Evolutionary conservation across 768 basidiomycete species (phyloP), one percentile per base, ranked within the genome.

Genomic region (Termitomyces eurrhizus): DNA sequence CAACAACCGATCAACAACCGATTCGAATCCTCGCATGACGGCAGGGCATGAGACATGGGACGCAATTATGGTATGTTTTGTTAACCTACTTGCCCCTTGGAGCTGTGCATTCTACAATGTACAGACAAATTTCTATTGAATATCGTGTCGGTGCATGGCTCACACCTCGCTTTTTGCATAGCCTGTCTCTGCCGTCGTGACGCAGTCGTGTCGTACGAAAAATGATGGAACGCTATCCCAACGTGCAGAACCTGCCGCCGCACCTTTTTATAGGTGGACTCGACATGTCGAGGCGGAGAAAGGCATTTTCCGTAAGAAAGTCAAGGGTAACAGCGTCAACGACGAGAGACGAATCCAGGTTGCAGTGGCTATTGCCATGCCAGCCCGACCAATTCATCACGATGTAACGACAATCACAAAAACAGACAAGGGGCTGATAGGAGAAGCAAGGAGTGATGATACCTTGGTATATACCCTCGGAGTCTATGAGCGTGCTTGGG

Each of bases 1-100:
- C 29, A n/a, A 26, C 39, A 35, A 45, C 36, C 39, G 12, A 56
- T 21, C 24, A 18, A 39, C 18, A 16, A 44, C 44, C 18, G 13
- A n/a, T 49, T 57, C 42, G 4, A n/a, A 44, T n/a, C 6, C 39
- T 35, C 16, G 32, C 32, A 18, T 64, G 37, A 57, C 54, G 37
- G 58, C 54, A 14, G 36, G 58, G 42, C 62, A 61, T 35, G 62
- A 66, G 41, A 64, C 64, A 42, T 83, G 81, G 81, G 73, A 73
- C 26, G 65, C 68, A 49, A 70, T 81, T 5, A 75, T 74, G 73
- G 83, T 83, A 55, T 57, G 79, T 72, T 18, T 58, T 49, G 37
- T 33, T 42, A 14, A 41, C 26, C 11, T 39, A 61, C 35, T 36
- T 37, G 14, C 18, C 57, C 37, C 26, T 21, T 26, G 29, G 32